Evolutionary conservation across 176 grass and related monocot species (phyloP).

Genomic region (Hordeum vulgare): MorexV3_pseudomolecules_assembly NC_058522.1:537873669-537874168

Average conservation of each 20-base stretch:
- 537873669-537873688: background rate
- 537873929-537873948: background rate
- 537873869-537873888: background rate
- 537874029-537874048: background rate
- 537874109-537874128: background rate
- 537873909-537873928: background rate
- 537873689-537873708: background rate
- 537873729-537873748: background rate
- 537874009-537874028: background rate
- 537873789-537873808: background rate
- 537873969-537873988: background rate
- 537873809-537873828: background rate
- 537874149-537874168: background rate
- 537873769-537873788: background rate
- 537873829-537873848: background rate
- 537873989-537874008: background rate
- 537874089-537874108: background rate
- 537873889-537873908: constrained; percentile 17
- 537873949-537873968: background rate
- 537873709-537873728: constrained; percentile 3
- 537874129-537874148: background rate
- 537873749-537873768: background rate
- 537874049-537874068: background rate
- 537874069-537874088: background rate
- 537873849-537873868: constrained; percentile 15